These are phyloP conservation scores for Dioscorea zingiberensis DNA, from an alignment of 106 monocot species.

Conservation along the genomic window DNA sequence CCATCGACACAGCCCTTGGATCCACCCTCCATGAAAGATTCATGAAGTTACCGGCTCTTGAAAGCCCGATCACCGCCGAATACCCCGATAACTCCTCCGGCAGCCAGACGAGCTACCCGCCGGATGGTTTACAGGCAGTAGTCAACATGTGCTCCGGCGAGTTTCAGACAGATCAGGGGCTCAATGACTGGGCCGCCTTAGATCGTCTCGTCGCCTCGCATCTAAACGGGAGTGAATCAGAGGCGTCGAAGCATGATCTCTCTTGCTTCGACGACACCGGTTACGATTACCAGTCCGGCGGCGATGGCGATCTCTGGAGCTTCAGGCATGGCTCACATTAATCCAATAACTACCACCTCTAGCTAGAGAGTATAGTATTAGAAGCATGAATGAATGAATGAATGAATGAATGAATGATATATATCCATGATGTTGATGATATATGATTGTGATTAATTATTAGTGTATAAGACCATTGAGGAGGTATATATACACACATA, in stretches of 20 bases:
- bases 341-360: slow-evolving; percentile 34
- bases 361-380: slow-evolving; percentile 16
- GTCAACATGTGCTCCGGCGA: background rate
- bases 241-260: slow-evolving; percentile 21
- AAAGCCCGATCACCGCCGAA: slow-evolving; percentile 31
- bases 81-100: slow-evolving; percentile 3
- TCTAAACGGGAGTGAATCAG: slow-evolving; percentile 43
- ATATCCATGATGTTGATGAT: background rate
- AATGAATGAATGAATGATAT: background rate
- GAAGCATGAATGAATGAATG: slow-evolving; percentile 2
- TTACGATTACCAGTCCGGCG: background rate
- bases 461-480: slow-evolving; percentile 1
- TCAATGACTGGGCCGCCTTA: slow-evolving; percentile 63
- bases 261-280: slow-evolving; percentile 28
- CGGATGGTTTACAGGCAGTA: slow-evolving; percentile 21
- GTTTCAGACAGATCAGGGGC: slow-evolving; percentile 7
- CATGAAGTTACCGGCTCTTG: slow-evolving; percentile 72
- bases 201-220: slow-evolving; percentile 76
- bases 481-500: slow-evolving; percentile 9
- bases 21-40: slow-evolving; percentile 30
- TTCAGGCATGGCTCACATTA: slow-evolving; percentile 31
- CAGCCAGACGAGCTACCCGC: slow-evolving; percentile 8
- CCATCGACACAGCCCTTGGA: slow-evolving; percentile 26
- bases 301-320: slow-evolving; percentile 83
- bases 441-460: background rate